These are phyloP conservation scores for Xylaria intraflava DNA, from an alignment of 495 filamentous ascomycete species.

Conservation along the genomic window DNA sequence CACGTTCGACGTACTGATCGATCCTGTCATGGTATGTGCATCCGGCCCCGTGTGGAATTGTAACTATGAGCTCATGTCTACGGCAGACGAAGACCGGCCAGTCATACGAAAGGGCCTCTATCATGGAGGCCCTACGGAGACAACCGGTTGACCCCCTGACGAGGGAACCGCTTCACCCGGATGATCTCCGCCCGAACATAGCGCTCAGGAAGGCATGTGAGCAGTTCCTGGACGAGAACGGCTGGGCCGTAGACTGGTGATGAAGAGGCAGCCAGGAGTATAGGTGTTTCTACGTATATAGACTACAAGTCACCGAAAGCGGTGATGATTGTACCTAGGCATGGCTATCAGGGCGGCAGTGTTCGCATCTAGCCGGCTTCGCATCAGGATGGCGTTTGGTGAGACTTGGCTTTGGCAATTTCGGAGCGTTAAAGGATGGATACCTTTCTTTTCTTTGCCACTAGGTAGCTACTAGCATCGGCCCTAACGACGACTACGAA, in stretches of 20 bases:
- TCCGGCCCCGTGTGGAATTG: background rate
- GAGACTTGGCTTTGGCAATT: background rate
- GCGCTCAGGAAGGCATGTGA: conserved; percentile 77
- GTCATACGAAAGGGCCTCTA: conserved; percentile 83
- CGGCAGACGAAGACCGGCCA: conserved; percentile 73
- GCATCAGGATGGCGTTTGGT: conserved; percentile 8
- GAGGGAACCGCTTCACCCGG: conserved; percentile 58
- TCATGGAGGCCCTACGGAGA: conserved; percentile 76
- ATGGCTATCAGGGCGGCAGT: background rate
- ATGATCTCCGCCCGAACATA: conserved; percentile 78
- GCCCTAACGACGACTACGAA: background rate
- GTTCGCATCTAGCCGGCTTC: background rate
- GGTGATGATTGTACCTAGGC: background rate
- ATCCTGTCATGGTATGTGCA: conserved; percentile 66
- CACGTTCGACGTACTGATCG: conserved; percentile 86
- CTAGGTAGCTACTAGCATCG: background rate
- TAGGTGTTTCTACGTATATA: background rate
- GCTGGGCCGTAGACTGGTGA: conserved; percentile 90
- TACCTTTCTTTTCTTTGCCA: background rate
- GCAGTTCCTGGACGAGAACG: conserved; percentile 78
- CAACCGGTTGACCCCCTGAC: conserved; percentile 76
- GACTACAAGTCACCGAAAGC: background rate
- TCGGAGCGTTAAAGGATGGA: background rate
- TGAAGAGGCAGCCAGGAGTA: background rate
- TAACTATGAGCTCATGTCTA: conserved; percentile 3